Evolutionary conservation across 306 rosid genomes (phyloP).

Genomic region (Corylus heterophylla): DNA sequence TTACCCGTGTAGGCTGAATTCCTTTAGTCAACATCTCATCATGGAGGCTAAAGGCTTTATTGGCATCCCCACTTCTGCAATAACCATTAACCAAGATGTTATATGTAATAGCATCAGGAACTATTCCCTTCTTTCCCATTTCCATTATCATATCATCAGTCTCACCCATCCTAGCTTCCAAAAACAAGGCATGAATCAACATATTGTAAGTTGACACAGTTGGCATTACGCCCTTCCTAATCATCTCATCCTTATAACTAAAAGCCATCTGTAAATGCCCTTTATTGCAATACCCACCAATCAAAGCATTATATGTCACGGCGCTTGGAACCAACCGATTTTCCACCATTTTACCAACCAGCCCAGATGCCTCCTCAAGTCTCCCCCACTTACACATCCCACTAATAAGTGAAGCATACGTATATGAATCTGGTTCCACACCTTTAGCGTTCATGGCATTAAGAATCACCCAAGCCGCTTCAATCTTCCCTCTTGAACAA

Average conservation of each 20-base stretch:
- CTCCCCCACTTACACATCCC: conserved; percentile 67
- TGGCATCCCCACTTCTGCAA: conserved; percentile 67
- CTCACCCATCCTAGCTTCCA: conserved; percentile 60
- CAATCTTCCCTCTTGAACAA: conserved; percentile 55
- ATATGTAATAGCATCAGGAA: conserved; percentile 68
- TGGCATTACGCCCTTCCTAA: conserved; percentile 52
- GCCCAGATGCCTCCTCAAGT: conserved; percentile 61
- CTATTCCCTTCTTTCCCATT: conserved; percentile 62
- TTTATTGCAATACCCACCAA: conserved; percentile 73
- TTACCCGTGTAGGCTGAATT: conserved; percentile 59
- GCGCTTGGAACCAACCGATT: conserved; percentile 58
- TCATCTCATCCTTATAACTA: conserved; percentile 64
- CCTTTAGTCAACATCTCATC: conserved; percentile 62
- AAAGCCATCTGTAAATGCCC: conserved; percentile 74
- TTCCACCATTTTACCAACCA: conserved; percentile 52
- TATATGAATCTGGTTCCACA: conserved; percentile 62
- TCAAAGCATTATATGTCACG: conserved; percentile 70
- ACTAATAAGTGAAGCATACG: conserved; percentile 61
- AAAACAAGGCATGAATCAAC: conserved; percentile 78
- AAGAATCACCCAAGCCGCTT: conserved; percentile 47
- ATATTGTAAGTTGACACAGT: conserved; percentile 67
- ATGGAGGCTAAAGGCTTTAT: conserved; percentile 58
- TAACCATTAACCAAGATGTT: conserved; percentile 78
- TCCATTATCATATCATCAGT: conserved; percentile 60
- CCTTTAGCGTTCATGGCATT: conserved; percentile 56